Percentiles rank a stretch among this genome's conserved stretches.
Conservation (phyloP, 2,329 filamentous ascomycete species). For the Neocatenulostroma microsporum region DNA sequence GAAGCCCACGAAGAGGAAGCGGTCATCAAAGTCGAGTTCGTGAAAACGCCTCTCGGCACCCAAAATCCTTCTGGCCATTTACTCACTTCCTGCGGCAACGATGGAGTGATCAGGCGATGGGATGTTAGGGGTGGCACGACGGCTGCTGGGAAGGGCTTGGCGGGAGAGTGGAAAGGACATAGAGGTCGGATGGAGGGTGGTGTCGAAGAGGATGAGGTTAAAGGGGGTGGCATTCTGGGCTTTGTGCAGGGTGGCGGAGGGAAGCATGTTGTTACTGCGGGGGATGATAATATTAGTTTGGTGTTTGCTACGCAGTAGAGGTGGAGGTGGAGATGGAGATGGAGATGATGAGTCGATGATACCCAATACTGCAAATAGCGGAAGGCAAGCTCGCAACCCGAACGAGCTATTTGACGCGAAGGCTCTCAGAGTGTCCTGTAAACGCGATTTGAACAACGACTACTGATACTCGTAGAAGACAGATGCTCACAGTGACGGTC, state of each 20-base stretch:
- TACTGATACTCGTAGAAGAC: no score
- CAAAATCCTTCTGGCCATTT: slow-evolving; percentile 47
- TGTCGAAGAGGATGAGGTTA: no score
- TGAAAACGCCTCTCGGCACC: slow-evolving; percentile 40
- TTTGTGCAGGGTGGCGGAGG: slow-evolving; percentile 78
- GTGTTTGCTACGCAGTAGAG: slow-evolving; percentile 47
- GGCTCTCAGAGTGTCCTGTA: no score
- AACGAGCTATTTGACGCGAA: no score
- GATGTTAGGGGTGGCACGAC: slow-evolving; percentile 64
- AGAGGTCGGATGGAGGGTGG: slow-evolving; percentile 71
- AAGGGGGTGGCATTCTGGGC: slow-evolving; percentile 79
- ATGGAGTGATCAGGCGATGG: slow-evolving; percentile 85
- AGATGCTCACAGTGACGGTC: no score
- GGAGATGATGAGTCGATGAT: no score
- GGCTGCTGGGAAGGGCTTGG: slow-evolving; percentile 59
- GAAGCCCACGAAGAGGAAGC: slow-evolving; percentile 81
- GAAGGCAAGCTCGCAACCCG: no score
- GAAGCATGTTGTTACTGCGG: slow-evolving; percentile 73
- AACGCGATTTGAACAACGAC: no score
- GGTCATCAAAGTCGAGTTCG: slow-evolving; percentile 88
- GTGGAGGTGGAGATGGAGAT: no score
- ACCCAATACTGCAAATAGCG: no score
- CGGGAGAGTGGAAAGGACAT: slow-evolving; percentile 88
- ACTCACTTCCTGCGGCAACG: slow-evolving; percentile 82
- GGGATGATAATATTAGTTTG: slow-evolving; percentile 69